phyloP scores from a whole-genome alignment of 2,329 filamentous ascomycete species.

The Xylaria sp. region DNA sequence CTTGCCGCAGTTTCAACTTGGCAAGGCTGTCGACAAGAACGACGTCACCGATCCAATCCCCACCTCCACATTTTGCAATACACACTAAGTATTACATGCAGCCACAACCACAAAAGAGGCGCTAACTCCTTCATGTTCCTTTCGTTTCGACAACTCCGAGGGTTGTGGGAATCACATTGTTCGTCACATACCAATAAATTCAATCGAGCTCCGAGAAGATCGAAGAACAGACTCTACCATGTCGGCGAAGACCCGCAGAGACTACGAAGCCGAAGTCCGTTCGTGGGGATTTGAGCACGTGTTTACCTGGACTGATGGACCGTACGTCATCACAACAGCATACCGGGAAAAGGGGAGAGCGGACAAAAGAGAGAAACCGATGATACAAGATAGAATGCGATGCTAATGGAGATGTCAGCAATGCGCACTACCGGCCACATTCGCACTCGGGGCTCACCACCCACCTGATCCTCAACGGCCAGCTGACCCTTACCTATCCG shows the following conservation, averaged over 20 bases:
- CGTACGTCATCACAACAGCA: conserved; percentile 52
- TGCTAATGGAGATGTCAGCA: conserved; percentile 45
- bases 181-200: too few relatives aligned
- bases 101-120: neutral
- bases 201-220: neutral
- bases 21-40: neutral
- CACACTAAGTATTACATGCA: neutral
- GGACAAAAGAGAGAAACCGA: neutral
- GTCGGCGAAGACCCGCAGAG: conserved; percentile 44
- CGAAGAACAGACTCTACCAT: conserved; percentile 11
- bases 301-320: conserved; percentile 72
- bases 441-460: conserved; percentile 67
- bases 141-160: neutral
- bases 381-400: neutral
- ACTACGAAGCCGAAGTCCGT: conserved; percentile 63
- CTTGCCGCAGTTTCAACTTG: neutral
- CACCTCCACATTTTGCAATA: neutral
- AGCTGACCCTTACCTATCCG: conserved; percentile 69
- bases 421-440: conserved; percentile 70
- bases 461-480: conserved; percentile 67
- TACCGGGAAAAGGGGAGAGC: neutral
- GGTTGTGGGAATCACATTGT: neutral
- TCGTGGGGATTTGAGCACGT: conserved; percentile 71
- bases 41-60: neutral
- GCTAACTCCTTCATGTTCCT: neutral